Evolutionary conservation across 129 eudicot genomes (phyloP), one percentile per base, ranked within the genome.

Genomic region (Artemisia argyi): DNA sequence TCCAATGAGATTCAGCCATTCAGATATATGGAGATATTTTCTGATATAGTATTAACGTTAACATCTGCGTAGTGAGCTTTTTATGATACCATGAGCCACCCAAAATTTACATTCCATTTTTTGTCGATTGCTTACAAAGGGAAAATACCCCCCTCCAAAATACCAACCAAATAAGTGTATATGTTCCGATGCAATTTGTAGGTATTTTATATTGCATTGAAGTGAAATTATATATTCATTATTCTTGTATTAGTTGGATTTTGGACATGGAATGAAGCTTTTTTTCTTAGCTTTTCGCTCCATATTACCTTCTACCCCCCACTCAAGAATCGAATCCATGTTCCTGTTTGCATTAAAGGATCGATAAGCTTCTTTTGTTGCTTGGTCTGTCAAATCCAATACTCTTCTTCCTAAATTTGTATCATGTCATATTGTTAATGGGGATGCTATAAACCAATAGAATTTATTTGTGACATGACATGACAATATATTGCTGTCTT

Each of bases 141-240:
- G 0, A 28, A 26, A 28, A 28, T 28, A 0, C 35, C 5, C 20
- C 32, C 62, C 9, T 59, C 18, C 26, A 48, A 77, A 39, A 52
- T 61, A 77, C 76, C 54, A 77, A 77, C 69, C 65, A 65, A 76
- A 69, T 61, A 69, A 61, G 35, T 19, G 51, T 64, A 71, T 72
- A 54, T 63, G 71, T 63, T 64, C 77, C 19, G 57, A 17, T 28
- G 32, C 82, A 54, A 78, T 54, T 42, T 63, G 46, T 55, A 24
- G 10, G 55, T 63, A 60, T 20, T 51, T 61, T 70, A 64, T 71
- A 64, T 64, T 64, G 55, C 47, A 57, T 78, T 69, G 71, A 53
- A 62, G 81, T 52, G 76, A 62, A 61, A 77, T 77, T 70, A 71
- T 63, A 26, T 78, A 78, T 71, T 71, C 72, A 78, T 78, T 78